Evolutionary conservation across 306 rosid species (phyloP), one percentile per base, ranked within the genome.

Genomic region (Trifolium subterraneum): DNA sequence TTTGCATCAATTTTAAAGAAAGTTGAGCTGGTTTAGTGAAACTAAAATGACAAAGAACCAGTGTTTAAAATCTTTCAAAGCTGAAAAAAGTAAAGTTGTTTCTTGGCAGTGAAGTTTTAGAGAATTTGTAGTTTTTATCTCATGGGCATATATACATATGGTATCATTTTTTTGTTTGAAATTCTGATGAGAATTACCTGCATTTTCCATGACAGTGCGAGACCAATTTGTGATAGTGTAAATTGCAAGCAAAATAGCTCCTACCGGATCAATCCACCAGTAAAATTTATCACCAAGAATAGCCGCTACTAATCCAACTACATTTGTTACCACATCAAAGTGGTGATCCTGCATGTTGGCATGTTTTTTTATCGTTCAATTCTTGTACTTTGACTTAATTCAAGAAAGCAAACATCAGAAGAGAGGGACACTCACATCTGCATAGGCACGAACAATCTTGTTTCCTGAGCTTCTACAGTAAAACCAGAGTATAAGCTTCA

Each of bases 231-330:
- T 6, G 20, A 95, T 90, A 8, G 97, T 95, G 80, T 95, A 95
- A 15, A 95, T 1, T 19, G 99, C 99, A 82, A 95, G 90, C 79
- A 87, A 33, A 75, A 92, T 88, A 74, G 99, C 99, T 66, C 99
- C 99, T 27, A 71, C 5, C 2, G 99, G 99, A 73, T 95, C 99
- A 56, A 90, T 85, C 99, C 99, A 95, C 99, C 99, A 95, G 70
- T 79, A 86, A 79, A 42, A 87, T 78, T 81, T 73, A 78, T 92
- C 88, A 71, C 97, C 99, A 64, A 95, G 93, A 69, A 92, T 86
- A 14, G 99, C 99, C 9, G 99, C 96, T 27, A 83, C 70, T 74
- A 95, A 79, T 60, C 99, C 99, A 35, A 90, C 89, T 10, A 95
- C 85, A 69, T 95, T 95, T 45, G 99, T 95, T 58, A 95, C 82